phyloP scores from a whole-genome alignment of 2,329 filamentous ascomycete genomes.

The Seiridium cupressi region DNA sequence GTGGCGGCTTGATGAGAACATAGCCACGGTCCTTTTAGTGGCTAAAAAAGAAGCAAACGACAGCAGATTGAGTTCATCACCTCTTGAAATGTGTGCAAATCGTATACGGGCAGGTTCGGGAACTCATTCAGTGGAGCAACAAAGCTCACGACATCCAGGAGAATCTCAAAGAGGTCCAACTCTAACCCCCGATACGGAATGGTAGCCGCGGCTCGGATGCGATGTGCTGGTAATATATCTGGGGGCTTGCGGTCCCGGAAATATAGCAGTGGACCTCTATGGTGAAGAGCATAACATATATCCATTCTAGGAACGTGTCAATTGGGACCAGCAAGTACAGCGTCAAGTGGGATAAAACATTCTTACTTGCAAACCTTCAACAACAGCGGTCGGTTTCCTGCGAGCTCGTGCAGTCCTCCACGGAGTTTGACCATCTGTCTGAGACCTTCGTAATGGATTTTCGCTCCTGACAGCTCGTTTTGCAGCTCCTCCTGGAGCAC shows the following conservation, averaged over 20 bases:
- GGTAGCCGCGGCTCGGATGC: neutral
- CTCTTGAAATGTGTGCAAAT: neutral
- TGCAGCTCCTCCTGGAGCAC: conserved; percentile 2
- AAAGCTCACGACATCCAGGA: neutral
- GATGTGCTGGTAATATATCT: neutral
- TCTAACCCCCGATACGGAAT: neutral
- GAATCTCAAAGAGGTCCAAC: neutral
- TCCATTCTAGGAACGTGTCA: neutral
- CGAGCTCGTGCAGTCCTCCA: neutral
- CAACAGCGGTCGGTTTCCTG: neutral
- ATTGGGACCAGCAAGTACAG: neutral
- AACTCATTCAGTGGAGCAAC: neutral
- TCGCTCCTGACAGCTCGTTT: neutral
- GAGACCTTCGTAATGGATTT: conserved; percentile 1
- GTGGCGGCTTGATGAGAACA: neutral
- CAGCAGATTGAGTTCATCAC: neutral
- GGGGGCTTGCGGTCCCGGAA: neutral
- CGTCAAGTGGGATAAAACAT: neutral
- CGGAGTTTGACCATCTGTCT: conserved; percentile 1
- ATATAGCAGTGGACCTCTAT: neutral
- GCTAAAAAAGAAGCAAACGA: neutral
- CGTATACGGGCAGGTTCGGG: neutral
- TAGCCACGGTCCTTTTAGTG: neutral
- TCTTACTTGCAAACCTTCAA: conserved; percentile 4
- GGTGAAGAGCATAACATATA: neutral